These are phyloP conservation scores for Starmerella lactis-condensi DNA, from an alignment of 805 yeast genomes.

Conservation along the genomic window DNA sequence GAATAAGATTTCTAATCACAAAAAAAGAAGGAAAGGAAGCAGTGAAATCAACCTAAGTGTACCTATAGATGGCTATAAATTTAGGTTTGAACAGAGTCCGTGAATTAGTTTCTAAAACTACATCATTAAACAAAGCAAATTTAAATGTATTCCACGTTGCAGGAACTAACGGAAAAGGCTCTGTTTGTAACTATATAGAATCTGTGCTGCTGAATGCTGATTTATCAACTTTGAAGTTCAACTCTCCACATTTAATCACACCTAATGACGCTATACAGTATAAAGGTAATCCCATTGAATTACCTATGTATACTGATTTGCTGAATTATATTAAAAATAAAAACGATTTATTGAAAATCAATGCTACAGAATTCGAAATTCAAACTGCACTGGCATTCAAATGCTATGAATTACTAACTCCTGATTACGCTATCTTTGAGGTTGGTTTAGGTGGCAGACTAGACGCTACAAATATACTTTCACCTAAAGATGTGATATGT, in stretches of 20 bases:
- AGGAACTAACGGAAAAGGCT: slow-evolving; percentile 95
- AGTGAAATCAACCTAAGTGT: no score
- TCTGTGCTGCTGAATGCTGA: slow-evolving; percentile 36
- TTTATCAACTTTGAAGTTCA: slow-evolving; percentile 54
- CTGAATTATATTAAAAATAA: slow-evolving; percentile 27
- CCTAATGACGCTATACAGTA: slow-evolving; percentile 62
- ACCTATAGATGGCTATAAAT: no score
- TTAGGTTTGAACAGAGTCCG: slow-evolving; percentile 39
- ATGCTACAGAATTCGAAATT: slow-evolving; percentile 77
- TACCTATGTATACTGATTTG: slow-evolving; percentile 28
- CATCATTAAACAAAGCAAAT: slow-evolving; percentile 37
- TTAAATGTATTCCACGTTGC: slow-evolving; percentile 73
- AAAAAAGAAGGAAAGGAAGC: no score
- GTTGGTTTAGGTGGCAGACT: slow-evolving; percentile 83
- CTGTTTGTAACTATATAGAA: slow-evolving; percentile 66
- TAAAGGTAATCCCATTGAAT: slow-evolving; percentile 37
- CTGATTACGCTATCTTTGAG: slow-evolving; percentile 69
- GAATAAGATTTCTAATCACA: no score
- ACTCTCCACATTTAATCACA: slow-evolving; percentile 67
- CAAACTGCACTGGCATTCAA: slow-evolving; percentile 72
- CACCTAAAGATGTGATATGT: slow-evolving; percentile 29
- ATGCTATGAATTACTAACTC: slow-evolving; percentile 40
- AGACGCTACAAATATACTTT: slow-evolving; percentile 68
- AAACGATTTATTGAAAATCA: slow-evolving; percentile 29
- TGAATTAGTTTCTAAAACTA: slow-evolving; percentile 26